Conservation (phyloP, 2,329 filamentous ascomycete genomes). For the Calonectria pseudoreteaudii region DNA sequence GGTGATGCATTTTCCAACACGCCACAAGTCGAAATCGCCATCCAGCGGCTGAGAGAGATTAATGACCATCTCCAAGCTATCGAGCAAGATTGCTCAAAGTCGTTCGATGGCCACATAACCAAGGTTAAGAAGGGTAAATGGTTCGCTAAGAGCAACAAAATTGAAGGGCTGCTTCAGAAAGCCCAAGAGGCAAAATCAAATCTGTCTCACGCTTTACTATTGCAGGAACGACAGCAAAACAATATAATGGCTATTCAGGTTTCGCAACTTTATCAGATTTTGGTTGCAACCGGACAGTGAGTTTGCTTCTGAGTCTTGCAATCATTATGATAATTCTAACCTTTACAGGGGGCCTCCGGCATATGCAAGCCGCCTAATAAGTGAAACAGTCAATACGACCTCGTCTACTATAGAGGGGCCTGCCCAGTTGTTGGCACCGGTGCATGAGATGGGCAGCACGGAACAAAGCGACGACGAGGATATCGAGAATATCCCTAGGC, state of each 20-base stretch:
- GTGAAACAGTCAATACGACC: background rate
- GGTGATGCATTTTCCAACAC: background rate
- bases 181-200: background rate
- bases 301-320: background rate
- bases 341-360: background rate
- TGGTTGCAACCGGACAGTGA: background rate
- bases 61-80: background rate
- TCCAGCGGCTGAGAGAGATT: background rate
- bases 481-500: background rate
- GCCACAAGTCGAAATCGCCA: background rate
- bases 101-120: background rate
- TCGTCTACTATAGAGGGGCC: background rate
- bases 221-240: background rate
- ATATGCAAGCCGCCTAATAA: background rate
- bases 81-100: background rate
- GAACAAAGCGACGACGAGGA: background rate
- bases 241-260: background rate
- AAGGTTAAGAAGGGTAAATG: background rate
- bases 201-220: background rate
- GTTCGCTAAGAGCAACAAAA: background rate
- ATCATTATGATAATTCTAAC: background rate
- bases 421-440: background rate
- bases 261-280: background rate
- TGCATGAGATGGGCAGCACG: background rate
- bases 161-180: background rate